A percentile compares a stretch with the other conserved stretches of the same genome.
Evolutionary conservation across 331 rosid genomes (phyloP).

Genomic region (Rhamnella rubrinervis): DNA sequence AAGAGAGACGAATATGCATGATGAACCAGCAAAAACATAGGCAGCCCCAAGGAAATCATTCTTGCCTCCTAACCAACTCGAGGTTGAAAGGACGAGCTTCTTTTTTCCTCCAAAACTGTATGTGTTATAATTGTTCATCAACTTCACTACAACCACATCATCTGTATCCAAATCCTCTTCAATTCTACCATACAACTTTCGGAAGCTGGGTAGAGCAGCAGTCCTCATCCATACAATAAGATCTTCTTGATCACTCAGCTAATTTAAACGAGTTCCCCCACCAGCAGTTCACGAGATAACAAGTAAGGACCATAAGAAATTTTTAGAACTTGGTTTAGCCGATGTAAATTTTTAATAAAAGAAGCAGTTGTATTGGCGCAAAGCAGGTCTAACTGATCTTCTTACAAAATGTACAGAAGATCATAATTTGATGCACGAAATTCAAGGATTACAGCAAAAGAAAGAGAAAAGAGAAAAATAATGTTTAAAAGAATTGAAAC

Average conservation of each 20-base stretch:
- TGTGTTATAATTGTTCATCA: slow-evolving; percentile 78
- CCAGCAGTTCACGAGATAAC: slow-evolving; percentile 22
- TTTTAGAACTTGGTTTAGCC: too few relatives aligned
- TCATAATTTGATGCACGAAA: too few relatives aligned
- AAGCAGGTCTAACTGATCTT: neutral
- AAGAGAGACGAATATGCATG: slow-evolving; percentile 56
- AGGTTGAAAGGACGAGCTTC: slow-evolving; percentile 81
- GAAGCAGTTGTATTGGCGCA: neutral
- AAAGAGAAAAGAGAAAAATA: neutral
- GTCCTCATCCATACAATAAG: slow-evolving; percentile 98
- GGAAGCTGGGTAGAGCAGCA: slow-evolving; percentile 92
- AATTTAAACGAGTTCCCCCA: slow-evolving; percentile 25
- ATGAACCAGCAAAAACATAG: slow-evolving; percentile 67
- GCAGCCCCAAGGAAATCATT: slow-evolving; percentile 88
- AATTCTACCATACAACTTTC: slow-evolving; percentile 89
- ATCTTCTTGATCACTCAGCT: slow-evolving; percentile 97
- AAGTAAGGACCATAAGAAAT: neutral
- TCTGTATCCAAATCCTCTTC: slow-evolving; percentile 84
- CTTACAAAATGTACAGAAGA: neutral
- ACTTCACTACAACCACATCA: slow-evolving; percentile 65
- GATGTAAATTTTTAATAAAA: neutral
- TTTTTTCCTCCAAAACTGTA: slow-evolving; percentile 91
- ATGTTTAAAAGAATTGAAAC: too few relatives aligned
- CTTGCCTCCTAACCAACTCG: slow-evolving; percentile 93
- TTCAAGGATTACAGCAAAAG: neutral